These are phyloP conservation scores for Stylonectria norvegica DNA, from an alignment of 2,329 filamentous ascomycete genomes.

Conservation along the genomic window DNA sequence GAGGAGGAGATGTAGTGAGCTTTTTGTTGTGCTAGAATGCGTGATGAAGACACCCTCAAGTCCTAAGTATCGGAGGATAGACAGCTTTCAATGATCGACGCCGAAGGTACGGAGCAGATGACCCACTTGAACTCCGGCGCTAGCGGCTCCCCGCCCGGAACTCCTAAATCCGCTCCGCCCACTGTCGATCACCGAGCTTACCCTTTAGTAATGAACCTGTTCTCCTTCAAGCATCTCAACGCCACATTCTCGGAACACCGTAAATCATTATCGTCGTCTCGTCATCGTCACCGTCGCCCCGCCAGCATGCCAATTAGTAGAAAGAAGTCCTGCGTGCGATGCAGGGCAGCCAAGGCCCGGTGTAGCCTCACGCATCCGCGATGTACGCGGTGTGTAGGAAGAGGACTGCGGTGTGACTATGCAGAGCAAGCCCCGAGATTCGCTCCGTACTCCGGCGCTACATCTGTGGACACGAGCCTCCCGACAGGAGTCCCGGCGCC, in stretches of 20 bases:
- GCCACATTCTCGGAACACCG: not conserved
- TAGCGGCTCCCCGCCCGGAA: not conserved
- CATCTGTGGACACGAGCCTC: not conserved
- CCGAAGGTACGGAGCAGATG: not conserved
- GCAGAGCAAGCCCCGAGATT: not conserved
- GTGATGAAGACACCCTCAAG: too few relatives aligned
- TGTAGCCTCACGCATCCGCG: conserved; percentile 6
- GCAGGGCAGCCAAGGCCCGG: conserved; percentile 10
- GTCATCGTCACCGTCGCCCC: not conserved
- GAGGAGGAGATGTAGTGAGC: too few relatives aligned
- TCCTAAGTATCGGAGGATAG: too few relatives aligned
- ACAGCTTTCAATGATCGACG: too few relatives aligned
- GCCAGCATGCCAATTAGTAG: conserved; percentile 8
- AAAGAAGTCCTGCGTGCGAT: conserved; percentile 14
- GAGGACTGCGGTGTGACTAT: conserved; percentile 9
- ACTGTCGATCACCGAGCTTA: not conserved
- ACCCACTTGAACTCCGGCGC: conserved; percentile 9
- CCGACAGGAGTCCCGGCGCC: too few relatives aligned
- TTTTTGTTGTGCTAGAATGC: too few relatives aligned
- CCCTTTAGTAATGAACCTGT: not conserved
- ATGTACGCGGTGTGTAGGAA: conserved; percentile 7
- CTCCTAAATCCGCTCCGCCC: not conserved
- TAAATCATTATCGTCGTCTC: not conserved
- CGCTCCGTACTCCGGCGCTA: not conserved
- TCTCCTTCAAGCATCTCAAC: not conserved